Evolutionary conservation across 2,329 filamentous ascomycete genomes (phyloP).

Genomic region (Dactylonectria macrodidyma): DNA sequence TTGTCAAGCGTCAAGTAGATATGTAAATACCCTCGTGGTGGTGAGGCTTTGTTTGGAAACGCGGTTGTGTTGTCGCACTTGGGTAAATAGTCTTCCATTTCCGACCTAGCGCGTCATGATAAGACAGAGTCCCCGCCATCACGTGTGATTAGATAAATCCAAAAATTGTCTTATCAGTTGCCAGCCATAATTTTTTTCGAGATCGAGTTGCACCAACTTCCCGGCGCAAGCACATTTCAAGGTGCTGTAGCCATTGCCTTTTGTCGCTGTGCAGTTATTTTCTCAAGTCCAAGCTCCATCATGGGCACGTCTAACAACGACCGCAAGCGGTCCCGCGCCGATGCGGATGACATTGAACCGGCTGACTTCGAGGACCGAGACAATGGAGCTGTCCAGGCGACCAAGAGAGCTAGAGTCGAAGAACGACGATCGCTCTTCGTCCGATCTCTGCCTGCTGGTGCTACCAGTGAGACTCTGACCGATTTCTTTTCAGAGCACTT

Average conservation of each 20-base stretch:
- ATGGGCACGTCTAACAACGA: slow-evolving; percentile 52
- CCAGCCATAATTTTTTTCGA: slow-evolving; percentile 40
- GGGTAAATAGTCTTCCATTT: slow-evolving; percentile 54
- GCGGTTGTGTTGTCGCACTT: slow-evolving; percentile 43
- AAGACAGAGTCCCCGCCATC: slow-evolving; percentile 43
- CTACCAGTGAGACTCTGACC: slow-evolving; percentile 86
- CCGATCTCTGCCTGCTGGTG: slow-evolving; percentile 83
- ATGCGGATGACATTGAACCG: slow-evolving; percentile 51
- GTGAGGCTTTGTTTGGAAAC: slow-evolving; percentile 48
- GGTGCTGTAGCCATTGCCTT: slow-evolving; percentile 24
- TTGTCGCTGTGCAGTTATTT: slow-evolving; percentile 9
- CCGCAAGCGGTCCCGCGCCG: slow-evolving; percentile 55
- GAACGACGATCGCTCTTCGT: slow-evolving; percentile 87
- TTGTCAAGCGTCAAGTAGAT: slow-evolving; percentile 15
- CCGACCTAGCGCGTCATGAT: slow-evolving; percentile 43
- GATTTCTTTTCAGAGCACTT: slow-evolving; percentile 95
- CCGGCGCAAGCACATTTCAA: slow-evolving; percentile 33
- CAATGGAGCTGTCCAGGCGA: slow-evolving; percentile 50
- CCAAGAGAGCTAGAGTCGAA: slow-evolving; percentile 72
- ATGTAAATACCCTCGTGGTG: slow-evolving; percentile 32
- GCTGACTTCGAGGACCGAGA: slow-evolving; percentile 51
- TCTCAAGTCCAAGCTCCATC: slow-evolving; percentile 15
- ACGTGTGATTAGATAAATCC: slow-evolving; percentile 53
- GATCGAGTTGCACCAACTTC: slow-evolving; percentile 6
- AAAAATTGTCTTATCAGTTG: slow-evolving; percentile 36